Conservation (phyloP, 768 basidiomycete genomes). For the Hortiboletus campestris region DNA sequence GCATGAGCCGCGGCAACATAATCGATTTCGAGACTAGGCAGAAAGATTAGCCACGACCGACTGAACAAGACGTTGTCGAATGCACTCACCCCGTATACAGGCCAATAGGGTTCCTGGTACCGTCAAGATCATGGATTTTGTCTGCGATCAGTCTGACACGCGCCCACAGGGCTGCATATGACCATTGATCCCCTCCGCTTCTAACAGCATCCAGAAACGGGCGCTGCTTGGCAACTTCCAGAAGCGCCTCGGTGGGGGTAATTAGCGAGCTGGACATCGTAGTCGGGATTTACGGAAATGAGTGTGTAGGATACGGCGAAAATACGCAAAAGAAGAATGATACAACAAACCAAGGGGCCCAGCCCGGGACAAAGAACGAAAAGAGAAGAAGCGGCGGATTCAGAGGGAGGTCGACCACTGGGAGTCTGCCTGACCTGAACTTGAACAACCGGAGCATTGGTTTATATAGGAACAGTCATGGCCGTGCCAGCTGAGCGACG, state of each 20-base stretch:
- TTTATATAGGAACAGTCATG: conserved; percentile 16
- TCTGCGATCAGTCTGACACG: conserved; percentile 27
- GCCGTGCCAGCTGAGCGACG: neutral
- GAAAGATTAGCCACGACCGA: neutral
- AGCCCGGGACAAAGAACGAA: conserved; percentile 16
- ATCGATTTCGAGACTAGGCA: conserved; percentile 27
- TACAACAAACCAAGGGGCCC: conserved; percentile 9
- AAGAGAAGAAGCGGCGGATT: neutral
- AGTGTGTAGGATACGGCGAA: neutral
- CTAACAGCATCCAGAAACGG: conserved; percentile 19
- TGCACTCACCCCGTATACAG: conserved; percentile 23
- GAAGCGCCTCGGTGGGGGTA: conserved; percentile 31
- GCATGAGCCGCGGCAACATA: conserved; percentile 29
- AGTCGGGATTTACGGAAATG: conserved; percentile 3
- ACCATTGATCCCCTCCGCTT: conserved; percentile 23
- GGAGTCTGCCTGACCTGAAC: neutral
- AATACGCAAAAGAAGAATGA: neutral
- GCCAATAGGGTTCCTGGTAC: conserved; percentile 24
- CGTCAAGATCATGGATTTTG: conserved; percentile 23
- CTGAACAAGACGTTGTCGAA: neutral
- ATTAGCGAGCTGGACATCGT: conserved; percentile 15
- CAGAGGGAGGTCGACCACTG: conserved; percentile 14
- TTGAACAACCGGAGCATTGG: neutral
- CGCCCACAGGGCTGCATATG: conserved; percentile 29
- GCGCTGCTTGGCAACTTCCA: conserved; percentile 31